phyloP scores from a whole-genome alignment of 768 basidiomycete genomes.

The Kwoniella mangroviensis region DNA sequence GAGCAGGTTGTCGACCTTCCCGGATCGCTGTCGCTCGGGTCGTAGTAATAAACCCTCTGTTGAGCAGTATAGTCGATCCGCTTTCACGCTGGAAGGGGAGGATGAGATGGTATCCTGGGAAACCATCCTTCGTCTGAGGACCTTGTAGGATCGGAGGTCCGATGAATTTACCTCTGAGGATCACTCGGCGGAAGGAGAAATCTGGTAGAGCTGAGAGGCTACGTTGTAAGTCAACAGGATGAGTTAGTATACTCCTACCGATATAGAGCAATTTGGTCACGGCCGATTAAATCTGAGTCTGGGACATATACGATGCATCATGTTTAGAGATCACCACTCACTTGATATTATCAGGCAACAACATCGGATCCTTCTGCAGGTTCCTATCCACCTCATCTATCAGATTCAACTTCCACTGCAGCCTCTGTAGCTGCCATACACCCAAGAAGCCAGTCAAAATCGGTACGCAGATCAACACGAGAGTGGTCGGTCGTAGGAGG shows the following conservation, averaged over 20 bases:
- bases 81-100: conserved; percentile 76
- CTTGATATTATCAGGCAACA: conserved; percentile 85
- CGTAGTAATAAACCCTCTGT: conserved; percentile 81
- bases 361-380: conserved; percentile 74
- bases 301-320: background rate
- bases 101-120: conserved; percentile 82
- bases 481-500: conserved; percentile 46
- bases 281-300: too few relatives aligned
- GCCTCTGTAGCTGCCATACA: conserved; percentile 88
- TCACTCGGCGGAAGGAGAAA: conserved; percentile 84
- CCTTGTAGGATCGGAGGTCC: conserved; percentile 78
- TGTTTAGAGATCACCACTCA: conserved; percentile 59
- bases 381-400: conserved; percentile 95
- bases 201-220: conserved; percentile 80
- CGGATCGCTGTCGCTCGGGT: conserved; percentile 53
- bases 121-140: conserved; percentile 86
- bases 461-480: conserved; percentile 78
- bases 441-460: conserved; percentile 88
- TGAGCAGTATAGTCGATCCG: conserved; percentile 84
- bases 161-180: conserved; percentile 77
- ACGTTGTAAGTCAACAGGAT: background rate
- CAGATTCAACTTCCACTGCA: conserved; percentile 91
- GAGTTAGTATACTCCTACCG: background rate
- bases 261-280: too few relatives aligned
- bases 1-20: conserved; percentile 32